Evolutionary conservation across 345 rosid genomes (phyloP).

Genomic region (Moricandia moricandioides): DNA sequence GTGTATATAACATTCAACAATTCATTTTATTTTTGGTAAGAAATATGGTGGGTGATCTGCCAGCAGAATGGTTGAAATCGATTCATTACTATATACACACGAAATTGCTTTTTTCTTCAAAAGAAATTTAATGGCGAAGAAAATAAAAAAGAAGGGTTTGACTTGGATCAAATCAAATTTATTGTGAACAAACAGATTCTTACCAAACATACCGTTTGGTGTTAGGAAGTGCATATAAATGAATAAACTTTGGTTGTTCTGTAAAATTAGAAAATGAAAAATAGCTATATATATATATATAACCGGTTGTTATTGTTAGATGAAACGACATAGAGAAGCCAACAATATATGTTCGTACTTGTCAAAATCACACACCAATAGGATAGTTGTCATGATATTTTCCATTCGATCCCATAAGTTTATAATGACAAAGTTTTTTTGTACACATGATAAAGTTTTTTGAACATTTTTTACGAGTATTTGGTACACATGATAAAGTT

Average conservation of each 20-base stretch:
- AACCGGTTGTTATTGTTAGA: not conserved
- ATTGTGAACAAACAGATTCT: conserved; percentile 11
- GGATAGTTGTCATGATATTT: not conserved
- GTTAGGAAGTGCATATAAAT: not conserved
- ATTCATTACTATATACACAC: not conserved
- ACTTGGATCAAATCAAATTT: conserved; percentile 15
- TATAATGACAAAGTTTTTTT: not conserved
- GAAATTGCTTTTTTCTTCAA: not conserved
- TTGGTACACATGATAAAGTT: not conserved
- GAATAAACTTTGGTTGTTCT: conserved; percentile 3
- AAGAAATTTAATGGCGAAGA: conserved; percentile 2
- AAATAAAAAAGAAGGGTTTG: not conserved
- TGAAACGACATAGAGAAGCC: conserved; percentile 10
- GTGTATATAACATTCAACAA: conserved; percentile 2
- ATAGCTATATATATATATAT: not conserved
- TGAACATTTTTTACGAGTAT: not conserved
- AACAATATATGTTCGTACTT: conserved; percentile 1
- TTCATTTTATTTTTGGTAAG: conserved; percentile 28
- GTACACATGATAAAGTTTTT: not conserved
- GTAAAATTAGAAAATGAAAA: not conserved
- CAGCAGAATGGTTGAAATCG: conserved; percentile 13
- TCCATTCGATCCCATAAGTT: not conserved
- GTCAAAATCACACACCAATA: conserved; percentile 21
- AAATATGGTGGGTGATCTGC: conserved; percentile 30
- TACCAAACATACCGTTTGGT: conserved; percentile 21